phyloP scores from a whole-genome alignment of 805 yeast species.

The Lachancea mirantina region DNA sequence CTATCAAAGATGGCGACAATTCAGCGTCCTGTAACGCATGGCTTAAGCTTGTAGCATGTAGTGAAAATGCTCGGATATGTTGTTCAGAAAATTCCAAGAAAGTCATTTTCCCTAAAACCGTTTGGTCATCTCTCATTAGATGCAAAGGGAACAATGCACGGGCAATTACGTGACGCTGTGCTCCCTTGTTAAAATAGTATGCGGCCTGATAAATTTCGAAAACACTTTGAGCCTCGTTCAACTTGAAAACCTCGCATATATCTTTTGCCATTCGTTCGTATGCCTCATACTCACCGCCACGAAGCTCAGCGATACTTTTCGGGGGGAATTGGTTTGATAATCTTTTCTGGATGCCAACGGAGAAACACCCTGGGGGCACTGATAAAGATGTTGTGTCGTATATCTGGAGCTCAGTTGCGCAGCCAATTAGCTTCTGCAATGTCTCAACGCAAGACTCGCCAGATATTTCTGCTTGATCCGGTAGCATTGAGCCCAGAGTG shows the following conservation, averaged over 20 bases:
- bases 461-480: conserved; percentile 1
- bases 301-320: conserved; percentile 27
- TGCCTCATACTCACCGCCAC: conserved; percentile 26
- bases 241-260: conserved; percentile 30
- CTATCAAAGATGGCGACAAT: conserved; percentile 1
- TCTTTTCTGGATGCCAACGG: conserved; percentile 41
- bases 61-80: conserved; percentile 38
- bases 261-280: conserved; percentile 32
- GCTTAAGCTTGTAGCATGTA: conserved; percentile 11
- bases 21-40: conserved; percentile 4
- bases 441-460: neutral
- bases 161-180: conserved; percentile 39
- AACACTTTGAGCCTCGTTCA: conserved; percentile 26
- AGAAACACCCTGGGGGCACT: conserved; percentile 33
- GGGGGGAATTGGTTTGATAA: conserved; percentile 45
- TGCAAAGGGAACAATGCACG: conserved; percentile 58
- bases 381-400: conserved; percentile 7
- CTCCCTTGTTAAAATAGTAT: conserved; percentile 27
- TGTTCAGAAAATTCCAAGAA: conserved; percentile 34
- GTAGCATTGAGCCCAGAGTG: conserved; percentile 12
- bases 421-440: conserved; percentile 1
- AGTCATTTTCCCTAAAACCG: conserved; percentile 45
- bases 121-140: conserved; percentile 53
- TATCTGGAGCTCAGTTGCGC: conserved; percentile 1
- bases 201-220: conserved; percentile 31